Base-by-base conservation (phyloP, 768 basidiomycete species). In the Tylopilus rubrobrunneus region DNA sequence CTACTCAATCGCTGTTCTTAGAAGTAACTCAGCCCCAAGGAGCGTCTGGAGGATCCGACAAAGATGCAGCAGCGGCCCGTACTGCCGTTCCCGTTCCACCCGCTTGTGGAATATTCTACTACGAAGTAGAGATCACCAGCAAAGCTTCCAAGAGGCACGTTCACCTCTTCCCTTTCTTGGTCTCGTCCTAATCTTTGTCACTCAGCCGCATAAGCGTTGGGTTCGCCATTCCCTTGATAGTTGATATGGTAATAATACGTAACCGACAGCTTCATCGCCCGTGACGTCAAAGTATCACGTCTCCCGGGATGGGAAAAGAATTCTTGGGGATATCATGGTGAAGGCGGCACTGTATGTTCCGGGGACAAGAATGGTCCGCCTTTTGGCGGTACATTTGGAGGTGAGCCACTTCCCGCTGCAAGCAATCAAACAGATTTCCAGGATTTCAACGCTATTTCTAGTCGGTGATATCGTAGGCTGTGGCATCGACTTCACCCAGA, bases 241-340 rank as follows among this genome's bases (percentile, higher is more conserved):
- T 34, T 33, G 12, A 41, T 51, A 34, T 25, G 29, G 40, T 58
- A 48, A 54, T 62, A 39, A 66, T 37, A 52, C 57, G 11, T 53
- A 50, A 29, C 41, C 44, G 29, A 31, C 53, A 92, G 89, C 21
- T 87, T 95, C 67, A 79, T 86, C 45, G 79, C 80, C 9, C 77
- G 75, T 14, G 79, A 80, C 42, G 84, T 87, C 48, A 82, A 81
- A 62, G 71, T 87, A 48, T 80, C 81, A 29, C 85, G 90, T 48
- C 79, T 94, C 31, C 92, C 93, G 34, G 92, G 92, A 21, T 90
- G 87, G 87, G 89, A 93, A 66, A 73, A 77, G 53, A 80, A 83
- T 57, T 93, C 90, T 6, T 95, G 92, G 89, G 92, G 92, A 49
- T 96, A 92, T 67, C 88, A 93, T 62, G 92, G 88, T n/a, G 91